Evolutionary conservation across 2,329 filamentous ascomycete genomes (phyloP).

Genomic region (Cladosporium sp.): DNA sequence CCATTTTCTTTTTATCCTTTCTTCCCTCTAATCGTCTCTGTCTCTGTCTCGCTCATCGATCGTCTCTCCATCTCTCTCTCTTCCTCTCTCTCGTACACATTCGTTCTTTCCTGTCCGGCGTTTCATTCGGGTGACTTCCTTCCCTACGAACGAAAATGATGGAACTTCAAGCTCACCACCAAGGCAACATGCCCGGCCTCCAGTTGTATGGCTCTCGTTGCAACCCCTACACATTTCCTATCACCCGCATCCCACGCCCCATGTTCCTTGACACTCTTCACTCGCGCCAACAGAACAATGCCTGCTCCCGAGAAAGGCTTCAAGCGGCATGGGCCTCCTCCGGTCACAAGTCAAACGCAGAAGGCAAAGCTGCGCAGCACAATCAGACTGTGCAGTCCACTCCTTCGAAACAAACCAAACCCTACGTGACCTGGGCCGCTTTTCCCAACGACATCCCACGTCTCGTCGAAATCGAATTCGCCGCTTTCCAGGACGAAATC

Average conservation of each 20-base stretch:
- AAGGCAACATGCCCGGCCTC: conserved; percentile 12
- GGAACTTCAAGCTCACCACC: conserved; percentile 3
- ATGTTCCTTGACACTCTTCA: conserved; percentile 7
- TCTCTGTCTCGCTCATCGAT: neutral
- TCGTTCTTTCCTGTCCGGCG: conserved; percentile 4
- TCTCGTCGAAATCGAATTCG: conserved; percentile 40
- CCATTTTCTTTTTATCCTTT: neutral
- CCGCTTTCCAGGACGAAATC: conserved; percentile 30
- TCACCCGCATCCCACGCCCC: conserved; percentile 2
- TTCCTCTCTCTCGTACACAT: neutral
- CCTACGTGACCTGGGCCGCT: conserved; percentile 22
- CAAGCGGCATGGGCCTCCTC: conserved; percentile 1
- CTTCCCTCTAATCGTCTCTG: neutral
- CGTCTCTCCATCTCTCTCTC: neutral
- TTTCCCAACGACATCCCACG: conserved; percentile 24
- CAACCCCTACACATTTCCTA: conserved; percentile 8
- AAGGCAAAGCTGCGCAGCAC: too few relatives aligned
- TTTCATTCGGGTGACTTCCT: neutral
- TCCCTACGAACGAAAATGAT: conserved; percentile 2
- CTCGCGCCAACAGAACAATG: neutral
- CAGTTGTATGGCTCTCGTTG: conserved; percentile 11
- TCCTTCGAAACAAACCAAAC: neutral
- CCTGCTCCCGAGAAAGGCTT: neutral
- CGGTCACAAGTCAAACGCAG: neutral
- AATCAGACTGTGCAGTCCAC: neutral